phyloP scores from a whole-genome alignment of 139 green algal genomes.

The Nannochloris sp. region DNA sequence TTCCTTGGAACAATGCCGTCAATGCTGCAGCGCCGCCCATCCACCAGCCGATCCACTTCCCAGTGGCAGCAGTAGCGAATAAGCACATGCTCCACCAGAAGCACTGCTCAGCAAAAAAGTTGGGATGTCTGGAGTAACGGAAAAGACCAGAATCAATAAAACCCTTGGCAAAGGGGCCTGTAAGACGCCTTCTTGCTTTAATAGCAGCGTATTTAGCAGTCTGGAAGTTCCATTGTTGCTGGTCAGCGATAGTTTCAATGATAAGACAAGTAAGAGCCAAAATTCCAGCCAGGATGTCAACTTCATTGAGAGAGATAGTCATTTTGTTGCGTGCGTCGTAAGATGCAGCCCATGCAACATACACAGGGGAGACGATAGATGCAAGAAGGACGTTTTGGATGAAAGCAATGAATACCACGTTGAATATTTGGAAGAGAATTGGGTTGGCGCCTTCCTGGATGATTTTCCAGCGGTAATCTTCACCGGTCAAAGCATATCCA shows the following conservation, averaged over 20 bases:
- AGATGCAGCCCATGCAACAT: slow-evolving; percentile 12
- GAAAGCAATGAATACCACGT: slow-evolving; percentile 32
- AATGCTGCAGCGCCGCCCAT: not conserved
- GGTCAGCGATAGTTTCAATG: slow-evolving; percentile 21
- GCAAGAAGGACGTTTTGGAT: slow-evolving; percentile 24
- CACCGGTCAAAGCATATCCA: slow-evolving; percentile 14
- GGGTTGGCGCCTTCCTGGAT: slow-evolving; percentile 2
- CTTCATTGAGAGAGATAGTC: not conserved
- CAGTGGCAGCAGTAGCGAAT: slow-evolving; percentile 12
- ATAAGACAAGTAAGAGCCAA: slow-evolving; percentile 10
- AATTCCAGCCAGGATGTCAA: slow-evolving; percentile 10
- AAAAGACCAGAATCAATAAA: slow-evolving; percentile 23
- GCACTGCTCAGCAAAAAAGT: slow-evolving; percentile 23
- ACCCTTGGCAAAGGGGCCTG: not conserved
- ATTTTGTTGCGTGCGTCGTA: not conserved
- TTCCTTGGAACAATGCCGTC: slow-evolving; percentile 12
- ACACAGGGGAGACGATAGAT: not conserved
- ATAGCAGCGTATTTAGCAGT: not conserved
- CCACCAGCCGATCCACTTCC: slow-evolving; percentile 24
- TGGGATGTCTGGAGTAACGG: slow-evolving; percentile 21
- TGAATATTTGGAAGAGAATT: slow-evolving; percentile 22
- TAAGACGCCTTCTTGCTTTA: not conserved
- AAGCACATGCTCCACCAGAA: slow-evolving; percentile 29
- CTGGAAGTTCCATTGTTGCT: slow-evolving; percentile 34
- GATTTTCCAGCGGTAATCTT: slow-evolving; percentile 31